Base-by-base conservation (phyloP, 345 rosid genomes). In the Anastatica hierochuntica region DNA sequence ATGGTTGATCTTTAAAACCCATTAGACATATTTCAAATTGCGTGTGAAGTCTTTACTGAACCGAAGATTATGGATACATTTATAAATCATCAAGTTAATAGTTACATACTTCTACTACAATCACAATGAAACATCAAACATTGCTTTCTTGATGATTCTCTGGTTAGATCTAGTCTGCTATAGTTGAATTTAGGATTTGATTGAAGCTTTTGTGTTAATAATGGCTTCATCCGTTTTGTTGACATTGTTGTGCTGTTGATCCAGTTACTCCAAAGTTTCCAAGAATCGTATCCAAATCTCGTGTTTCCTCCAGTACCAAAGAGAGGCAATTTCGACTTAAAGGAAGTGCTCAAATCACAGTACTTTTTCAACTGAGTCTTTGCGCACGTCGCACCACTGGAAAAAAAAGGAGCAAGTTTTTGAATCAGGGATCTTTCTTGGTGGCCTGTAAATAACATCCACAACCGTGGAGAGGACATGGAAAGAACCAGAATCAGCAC, bases 191-290 rank as follows among this genome's bases (percentile, higher is more conserved):
- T 16, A 26, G 23, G 31, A 52, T 26, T 16, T 62, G 58, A 23
- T 19, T 35, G 55, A 20, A 44, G 17, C 29, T 19, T 39, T 48
- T 24, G 9, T 6, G 16, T 44, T n/a, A n/a, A n/a, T n/a, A n/a
- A n/a, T n/a, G n/a, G n/a, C n/a, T n/a, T n/a, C 10, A 1, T 9
- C 7, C 23, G 35, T 42, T 59, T 36, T 11, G 6, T 58, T 72
- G 48, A 65, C 39, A 56, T 60, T 7, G 44, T 67, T 53, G 13
- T 37, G 10, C 49, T 18, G 26, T 70, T 42, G 55, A 37, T 71
- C 23, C 88, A 92, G 98, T 76, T 92, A 75, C 90, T 79, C 13
- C 88, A 85, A 67, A 67, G 82, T 67, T 92, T 92, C 68, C 75
- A 85, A 78, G 77, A 67, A 52, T 64, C 90, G 21, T 77, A 78